A percentile compares a stretch with the other conserved stretches of the same genome.
Conservation (phyloP, 345 rosid species). For the Murraya paniculata region DNA sequence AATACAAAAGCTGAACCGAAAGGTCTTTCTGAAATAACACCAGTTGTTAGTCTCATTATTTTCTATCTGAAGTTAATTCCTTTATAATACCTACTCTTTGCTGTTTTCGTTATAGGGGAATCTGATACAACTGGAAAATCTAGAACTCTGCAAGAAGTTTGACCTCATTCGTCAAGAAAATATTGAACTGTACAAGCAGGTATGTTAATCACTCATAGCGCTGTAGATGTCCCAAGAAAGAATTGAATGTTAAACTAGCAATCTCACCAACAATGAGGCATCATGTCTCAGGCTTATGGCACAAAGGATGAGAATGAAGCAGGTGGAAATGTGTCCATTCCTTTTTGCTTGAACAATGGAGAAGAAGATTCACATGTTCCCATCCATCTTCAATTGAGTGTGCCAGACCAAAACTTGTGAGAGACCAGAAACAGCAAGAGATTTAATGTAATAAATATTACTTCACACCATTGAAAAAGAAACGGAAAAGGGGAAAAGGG, state of each 20-base stretch:
- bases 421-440: slow-evolving; percentile 30
- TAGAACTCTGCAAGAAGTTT: slow-evolving; percentile 36
- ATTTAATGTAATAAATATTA: slow-evolving; percentile 12
- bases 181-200: slow-evolving; percentile 35
- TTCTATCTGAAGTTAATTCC: background rate
- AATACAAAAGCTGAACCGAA: slow-evolving; percentile 49
- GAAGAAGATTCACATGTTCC: slow-evolving; percentile 39
- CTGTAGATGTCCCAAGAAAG: background rate
- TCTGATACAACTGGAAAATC: slow-evolving; percentile 38
- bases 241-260: background rate
- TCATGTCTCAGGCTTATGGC: slow-evolving; percentile 45
- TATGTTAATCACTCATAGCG: background rate
- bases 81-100: background rate
- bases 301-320: slow-evolving; percentile 24
- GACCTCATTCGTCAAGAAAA: slow-evolving; percentile 40
- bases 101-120: slow-evolving; percentile 24
- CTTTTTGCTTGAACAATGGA: slow-evolving; percentile 20
- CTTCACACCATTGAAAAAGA: background rate
- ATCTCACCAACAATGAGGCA: background rate
- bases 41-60: background rate
- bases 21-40: slow-evolving; percentile 32
- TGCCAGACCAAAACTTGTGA: slow-evolving; percentile 33
- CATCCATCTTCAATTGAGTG: slow-evolving; percentile 51
- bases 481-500: background rate
- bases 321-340: slow-evolving; percentile 26